phyloP scores from a whole-genome alignment of 306 rosid species.

The Malus orientalis region DNA sequence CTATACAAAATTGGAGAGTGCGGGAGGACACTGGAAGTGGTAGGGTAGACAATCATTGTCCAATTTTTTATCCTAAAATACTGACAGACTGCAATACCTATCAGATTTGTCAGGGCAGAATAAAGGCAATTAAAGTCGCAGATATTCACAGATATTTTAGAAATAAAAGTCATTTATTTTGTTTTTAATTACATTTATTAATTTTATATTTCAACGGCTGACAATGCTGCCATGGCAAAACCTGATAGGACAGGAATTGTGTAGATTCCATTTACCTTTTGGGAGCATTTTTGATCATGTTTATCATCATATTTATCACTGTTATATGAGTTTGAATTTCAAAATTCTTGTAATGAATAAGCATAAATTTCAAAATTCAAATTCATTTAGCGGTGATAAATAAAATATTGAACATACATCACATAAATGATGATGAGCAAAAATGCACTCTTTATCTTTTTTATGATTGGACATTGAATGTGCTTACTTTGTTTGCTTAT shows the following conservation, averaged over 20 bases:
- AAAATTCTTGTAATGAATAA: too few relatives aligned
- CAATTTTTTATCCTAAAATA: not conserved
- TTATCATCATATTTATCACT: too few relatives aligned
- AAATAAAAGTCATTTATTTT: not conserved
- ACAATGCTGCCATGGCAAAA: not conserved
- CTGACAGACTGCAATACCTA: not conserved
- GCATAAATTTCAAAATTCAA: too few relatives aligned
- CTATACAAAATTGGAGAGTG: too few relatives aligned
- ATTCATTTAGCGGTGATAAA: too few relatives aligned
- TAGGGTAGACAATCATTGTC: too few relatives aligned
- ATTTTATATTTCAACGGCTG: not conserved
- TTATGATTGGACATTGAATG: not conserved
- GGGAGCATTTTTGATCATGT: too few relatives aligned
- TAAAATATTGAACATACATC: too few relatives aligned
- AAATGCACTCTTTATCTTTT: too few relatives aligned
- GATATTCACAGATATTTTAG: not conserved
- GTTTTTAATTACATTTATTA: not conserved
- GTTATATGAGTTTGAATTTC: too few relatives aligned
- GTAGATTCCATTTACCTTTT: slow-evolving; percentile 3
- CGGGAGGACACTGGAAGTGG: too few relatives aligned
- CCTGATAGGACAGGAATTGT: not conserved
- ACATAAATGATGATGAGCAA: too few relatives aligned
- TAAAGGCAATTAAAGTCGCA: not conserved
- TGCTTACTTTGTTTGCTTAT: not conserved
- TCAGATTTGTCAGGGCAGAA: slow-evolving; percentile 1